Evolutionary conservation across 768 basidiomycete genomes (phyloP).

Genomic region (Trametes coccinea): DNA sequence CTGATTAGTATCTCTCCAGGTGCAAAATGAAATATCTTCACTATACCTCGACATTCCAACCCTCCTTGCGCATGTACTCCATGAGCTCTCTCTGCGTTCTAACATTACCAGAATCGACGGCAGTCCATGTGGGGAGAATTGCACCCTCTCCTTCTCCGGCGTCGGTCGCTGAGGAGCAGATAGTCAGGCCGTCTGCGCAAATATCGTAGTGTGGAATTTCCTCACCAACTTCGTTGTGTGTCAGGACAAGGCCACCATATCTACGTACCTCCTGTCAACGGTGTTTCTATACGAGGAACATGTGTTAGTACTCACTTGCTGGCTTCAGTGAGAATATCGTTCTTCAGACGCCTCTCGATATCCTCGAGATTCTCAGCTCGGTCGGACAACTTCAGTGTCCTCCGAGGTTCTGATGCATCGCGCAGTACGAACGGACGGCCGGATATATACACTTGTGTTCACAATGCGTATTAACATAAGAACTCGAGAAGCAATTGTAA

Average conservation of each 20-base stretch:
- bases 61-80: slow-evolving; percentile 72
- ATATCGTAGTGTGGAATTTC: not conserved
- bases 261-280: slow-evolving; percentile 37
- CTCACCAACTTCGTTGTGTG: slow-evolving; percentile 89
- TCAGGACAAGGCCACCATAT: slow-evolving; percentile 87
- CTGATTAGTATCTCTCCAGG: no score
- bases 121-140: slow-evolving; percentile 91
- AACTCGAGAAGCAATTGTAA: not conserved
- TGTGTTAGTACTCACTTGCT: slow-evolving; percentile 48
- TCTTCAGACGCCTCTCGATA: slow-evolving; percentile 85
- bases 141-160: slow-evolving; percentile 71
- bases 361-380: slow-evolving; percentile 94
- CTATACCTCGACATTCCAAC: slow-evolving; percentile 87
- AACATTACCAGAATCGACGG: slow-evolving; percentile 81
- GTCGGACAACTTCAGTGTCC: slow-evolving; percentile 79
- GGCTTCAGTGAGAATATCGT: slow-evolving; percentile 88
- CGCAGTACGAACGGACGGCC: slow-evolving; percentile 92
- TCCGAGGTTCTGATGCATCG: slow-evolving; percentile 81
- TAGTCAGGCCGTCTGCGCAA: no score
- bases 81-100: slow-evolving; percentile 87
- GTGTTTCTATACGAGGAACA: not conserved
- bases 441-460: slow-evolving; percentile 71
- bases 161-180: slow-evolving; percentile 33
- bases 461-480: slow-evolving; percentile 6
- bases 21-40: slow-evolving; percentile 28